Evolutionary conservation across 129 eudicot species (phyloP), one percentile per base, ranked within the genome.

Genomic region (Smallanthus sonchifolius): DNA sequence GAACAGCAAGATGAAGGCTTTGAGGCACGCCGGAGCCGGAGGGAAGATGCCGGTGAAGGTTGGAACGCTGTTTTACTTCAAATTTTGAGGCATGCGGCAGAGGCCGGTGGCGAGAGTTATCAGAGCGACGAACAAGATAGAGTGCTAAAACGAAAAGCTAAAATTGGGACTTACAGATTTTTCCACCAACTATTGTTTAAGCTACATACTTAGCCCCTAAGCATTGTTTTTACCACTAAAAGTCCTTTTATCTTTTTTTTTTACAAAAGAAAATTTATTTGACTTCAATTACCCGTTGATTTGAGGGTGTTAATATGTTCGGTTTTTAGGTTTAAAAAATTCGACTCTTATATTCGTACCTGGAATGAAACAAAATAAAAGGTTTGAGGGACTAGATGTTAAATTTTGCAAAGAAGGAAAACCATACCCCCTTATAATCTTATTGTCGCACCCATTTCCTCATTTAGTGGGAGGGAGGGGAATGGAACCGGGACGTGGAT

Each of bases 11-110:
- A 24, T 24, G 30, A 24, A 24, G 30, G 30, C 30, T 24, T 24
- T 24, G 30, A 24, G 30, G 30, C 30, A 24, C 30, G 30, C 30
- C 30, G 30, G 20, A 15, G 1, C n/a, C 15, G 7, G 64, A 37
- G 43, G 30, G 69, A 9, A 63, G 42, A 62, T 35, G 42, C 7
- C 67, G 38, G 44, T 13, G 67, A 39, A 35, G 67, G 15, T 62
- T 47, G 15, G 52, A 47, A 47, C 16, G 67, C 28, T n/a, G 67
- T 28, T 9, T 32, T 10, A 61, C 20, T 61, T 32, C 40, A 61
- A 63, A 63, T 14, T 63, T 63, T 63, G 45, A 35, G 44, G 69
- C 69, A 39, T 37, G 47, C 68, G 68, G 68, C 43, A 40, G 68
- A 63, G 43, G 16, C 68, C 68, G 69, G 69, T 64, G 69, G 32